A percentile compares a stretch with the other conserved stretches of the same genome.
Conservation (phyloP, 345 rosid species). For the Conringia planisiliqua region DNA sequence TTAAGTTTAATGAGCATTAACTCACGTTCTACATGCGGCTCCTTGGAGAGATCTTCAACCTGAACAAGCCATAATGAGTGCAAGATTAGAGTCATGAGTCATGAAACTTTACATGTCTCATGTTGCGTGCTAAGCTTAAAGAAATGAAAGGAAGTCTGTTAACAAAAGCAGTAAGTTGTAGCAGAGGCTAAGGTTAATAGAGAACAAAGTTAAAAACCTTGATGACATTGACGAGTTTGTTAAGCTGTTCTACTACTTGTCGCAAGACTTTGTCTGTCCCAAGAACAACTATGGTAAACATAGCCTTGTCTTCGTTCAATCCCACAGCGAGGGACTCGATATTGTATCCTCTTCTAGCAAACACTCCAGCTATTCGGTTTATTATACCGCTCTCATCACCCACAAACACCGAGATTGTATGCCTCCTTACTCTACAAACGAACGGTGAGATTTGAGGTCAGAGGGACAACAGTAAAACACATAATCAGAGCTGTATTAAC, state of each 20-base stretch:
- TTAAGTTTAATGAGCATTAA: conserved; percentile 81
- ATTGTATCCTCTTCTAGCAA: conserved; percentile 92
- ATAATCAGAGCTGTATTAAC: not conserved
- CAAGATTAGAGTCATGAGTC: not conserved
- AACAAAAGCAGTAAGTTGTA: not conserved
- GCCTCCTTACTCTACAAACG: conserved; percentile 60
- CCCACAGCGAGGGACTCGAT: conserved; percentile 98
- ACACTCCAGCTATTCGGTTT: conserved; percentile 92
- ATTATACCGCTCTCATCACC: conserved; percentile 99
- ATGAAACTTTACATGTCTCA: not conserved
- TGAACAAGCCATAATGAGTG: conserved; percentile 27
- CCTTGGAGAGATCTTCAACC: conserved; percentile 90
- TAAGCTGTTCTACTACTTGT: conserved; percentile 94
- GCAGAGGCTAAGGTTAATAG: not conserved
- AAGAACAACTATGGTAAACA: conserved; percentile 85
- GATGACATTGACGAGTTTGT: conserved; percentile 90
- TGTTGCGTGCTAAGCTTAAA: not conserved
- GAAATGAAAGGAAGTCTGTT: not conserved
- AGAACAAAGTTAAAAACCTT: conserved; percentile 46
- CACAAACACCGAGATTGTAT: conserved; percentile 87
- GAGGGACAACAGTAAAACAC: not conserved
- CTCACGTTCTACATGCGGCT: conserved; percentile 93
- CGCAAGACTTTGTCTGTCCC: conserved; percentile 79
- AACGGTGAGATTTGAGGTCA: not conserved
- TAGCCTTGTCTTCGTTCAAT: conserved; percentile 80